Evolutionary conservation across 169 alveolate genomes (phyloP).

Genomic region (Cryptosporidium baileyi): DNA sequence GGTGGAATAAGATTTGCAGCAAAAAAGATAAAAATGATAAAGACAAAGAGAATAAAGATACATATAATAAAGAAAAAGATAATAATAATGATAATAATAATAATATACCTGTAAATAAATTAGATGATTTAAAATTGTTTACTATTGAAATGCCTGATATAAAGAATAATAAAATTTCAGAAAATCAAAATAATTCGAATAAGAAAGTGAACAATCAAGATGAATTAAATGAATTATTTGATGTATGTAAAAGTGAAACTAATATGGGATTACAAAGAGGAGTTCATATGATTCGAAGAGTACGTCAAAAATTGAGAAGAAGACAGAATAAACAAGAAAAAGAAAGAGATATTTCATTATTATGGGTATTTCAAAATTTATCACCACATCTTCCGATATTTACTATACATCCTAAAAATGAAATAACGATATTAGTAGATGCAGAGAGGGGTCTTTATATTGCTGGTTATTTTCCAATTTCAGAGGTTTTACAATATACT

Average conservation of each 20-base stretch:
- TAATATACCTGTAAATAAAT: neutral
- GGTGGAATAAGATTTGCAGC: too few relatives aligned
- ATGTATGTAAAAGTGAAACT: neutral
- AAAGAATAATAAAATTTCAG: constrained; percentile 1
- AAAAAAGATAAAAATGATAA: constrained; percentile 58
- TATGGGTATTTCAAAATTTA: constrained; percentile 74
- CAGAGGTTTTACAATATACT: constrained; percentile 49
- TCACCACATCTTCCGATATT: constrained; percentile 83
- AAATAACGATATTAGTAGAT: constrained; percentile 80
- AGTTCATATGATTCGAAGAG: constrained; percentile 28
- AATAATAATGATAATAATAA: constrained; percentile 31
- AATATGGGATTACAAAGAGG: constrained; percentile 32
- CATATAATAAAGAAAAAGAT: constrained; percentile 17
- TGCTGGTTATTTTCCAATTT: constrained; percentile 37
- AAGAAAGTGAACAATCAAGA: too few relatives aligned
- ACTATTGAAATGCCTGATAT: constrained; percentile 6
- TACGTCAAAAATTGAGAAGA: constrained; percentile 54
- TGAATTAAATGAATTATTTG: neutral
- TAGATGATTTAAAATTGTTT: neutral
- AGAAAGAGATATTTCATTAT: constrained; percentile 72
- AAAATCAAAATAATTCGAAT: neutral
- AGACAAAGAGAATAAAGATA: constrained; percentile 16
- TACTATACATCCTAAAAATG: constrained; percentile 77
- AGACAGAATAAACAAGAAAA: constrained; percentile 62
- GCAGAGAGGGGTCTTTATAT: constrained; percentile 77